These are phyloP conservation scores for Eucalyptus erythrocorys DNA, from an alignment of 345 rosid genomes.

Conservation along the genomic window DNA sequence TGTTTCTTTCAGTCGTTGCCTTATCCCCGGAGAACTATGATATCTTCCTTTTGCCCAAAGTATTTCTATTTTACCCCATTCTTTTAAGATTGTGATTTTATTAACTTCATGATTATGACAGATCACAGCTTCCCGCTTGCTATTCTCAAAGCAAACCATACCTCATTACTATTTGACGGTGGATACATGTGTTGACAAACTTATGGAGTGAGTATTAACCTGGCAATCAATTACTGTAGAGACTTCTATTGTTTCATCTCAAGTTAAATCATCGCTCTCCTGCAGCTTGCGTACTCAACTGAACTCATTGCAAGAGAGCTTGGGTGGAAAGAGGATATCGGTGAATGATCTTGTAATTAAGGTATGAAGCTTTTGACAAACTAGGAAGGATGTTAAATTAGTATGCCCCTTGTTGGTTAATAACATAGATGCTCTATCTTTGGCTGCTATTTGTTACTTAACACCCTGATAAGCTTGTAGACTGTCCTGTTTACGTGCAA, in stretches of 20 bases:
- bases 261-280: not conserved
- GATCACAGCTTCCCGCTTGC: constrained; percentile 89
- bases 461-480: not conserved
- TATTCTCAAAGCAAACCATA: constrained; percentile 91
- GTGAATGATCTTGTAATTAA: constrained; percentile 95
- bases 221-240: not conserved
- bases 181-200: constrained; percentile 90
- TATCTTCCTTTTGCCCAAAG: not conserved
- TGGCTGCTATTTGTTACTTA: not conserved
- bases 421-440: not conserved
- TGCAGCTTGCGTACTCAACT: constrained; percentile 72
- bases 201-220: constrained; percentile 52
- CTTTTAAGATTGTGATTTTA: not conserved
- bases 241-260: not conserved
- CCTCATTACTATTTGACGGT: constrained; percentile 95
- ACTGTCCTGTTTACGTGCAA: not conserved
- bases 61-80: not conserved
- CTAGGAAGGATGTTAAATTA: not conserved
- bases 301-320: constrained; percentile 78
- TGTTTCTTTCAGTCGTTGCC: not conserved
- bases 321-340: constrained; percentile 88
- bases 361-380: constrained; percentile 23
- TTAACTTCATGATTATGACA: constrained; percentile 8
- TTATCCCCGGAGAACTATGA: not conserved
- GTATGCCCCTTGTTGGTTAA: not conserved